Evolutionary conservation across 2,329 filamentous ascomycete genomes (phyloP).

Genomic region (Neospermospora avenae): DNA sequence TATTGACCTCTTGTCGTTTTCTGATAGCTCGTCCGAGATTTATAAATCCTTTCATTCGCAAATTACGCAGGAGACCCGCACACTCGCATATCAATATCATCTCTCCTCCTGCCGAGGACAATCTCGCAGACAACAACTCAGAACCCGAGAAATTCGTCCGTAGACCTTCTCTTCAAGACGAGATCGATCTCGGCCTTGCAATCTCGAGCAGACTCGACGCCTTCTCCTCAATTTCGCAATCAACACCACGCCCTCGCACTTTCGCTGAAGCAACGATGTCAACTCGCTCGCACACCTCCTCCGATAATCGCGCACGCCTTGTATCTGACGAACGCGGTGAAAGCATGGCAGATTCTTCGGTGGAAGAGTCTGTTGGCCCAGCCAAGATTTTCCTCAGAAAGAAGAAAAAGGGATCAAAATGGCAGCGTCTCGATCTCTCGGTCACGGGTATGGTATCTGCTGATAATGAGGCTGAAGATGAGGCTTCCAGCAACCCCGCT

Average conservation of each 20-base stretch:
- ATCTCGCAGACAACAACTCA: not conserved
- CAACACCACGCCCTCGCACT: not conserved
- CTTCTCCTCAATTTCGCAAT: not conserved
- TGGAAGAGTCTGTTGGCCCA: not conserved
- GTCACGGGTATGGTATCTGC: not conserved
- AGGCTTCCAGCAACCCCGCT: slow-evolving; percentile 1
- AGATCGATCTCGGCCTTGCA: slow-evolving; percentile 9
- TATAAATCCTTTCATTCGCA: not conserved
- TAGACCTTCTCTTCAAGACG: slow-evolving; percentile 2
- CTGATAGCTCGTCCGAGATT: not conserved
- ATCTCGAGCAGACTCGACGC: not conserved
- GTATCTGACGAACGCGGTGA: not conserved
- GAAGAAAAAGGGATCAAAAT: slow-evolving; percentile 3
- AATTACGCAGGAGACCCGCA: not conserved
- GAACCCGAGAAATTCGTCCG: not conserved
- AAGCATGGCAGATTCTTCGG: not conserved
- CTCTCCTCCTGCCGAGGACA: not conserved
- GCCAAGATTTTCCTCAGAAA: slow-evolving; percentile 1
- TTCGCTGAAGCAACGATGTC: slow-evolving; percentile 8
- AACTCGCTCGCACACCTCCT: not conserved
- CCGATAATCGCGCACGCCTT: not conserved
- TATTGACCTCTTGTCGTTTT: not conserved
- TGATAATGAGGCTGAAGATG: slow-evolving; percentile 4
- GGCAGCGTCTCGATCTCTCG: slow-evolving; percentile 7
- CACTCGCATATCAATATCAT: slow-evolving; percentile 6